These are phyloP conservation scores for Aspergillus affinis DNA, from an alignment of 495 filamentous ascomycete genomes.

Conservation along the genomic window DNA sequence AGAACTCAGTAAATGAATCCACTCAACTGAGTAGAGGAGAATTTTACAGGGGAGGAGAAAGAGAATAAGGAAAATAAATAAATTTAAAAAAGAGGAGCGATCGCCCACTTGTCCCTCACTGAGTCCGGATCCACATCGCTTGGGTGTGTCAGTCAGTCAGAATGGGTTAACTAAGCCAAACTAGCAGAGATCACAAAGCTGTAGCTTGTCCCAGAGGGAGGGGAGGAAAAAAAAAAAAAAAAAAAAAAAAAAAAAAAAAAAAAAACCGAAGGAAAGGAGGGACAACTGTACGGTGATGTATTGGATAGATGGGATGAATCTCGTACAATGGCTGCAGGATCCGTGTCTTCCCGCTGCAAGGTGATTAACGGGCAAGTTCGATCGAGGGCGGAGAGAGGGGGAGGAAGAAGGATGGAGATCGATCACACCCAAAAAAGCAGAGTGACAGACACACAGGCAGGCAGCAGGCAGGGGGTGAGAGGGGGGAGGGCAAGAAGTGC, in stretches of 20 bases:
- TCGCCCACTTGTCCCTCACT: not conserved
- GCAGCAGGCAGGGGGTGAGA: too few relatives aligned
- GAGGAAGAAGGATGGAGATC: not conserved
- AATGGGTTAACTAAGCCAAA: not conserved
- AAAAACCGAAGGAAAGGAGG: too few relatives aligned
- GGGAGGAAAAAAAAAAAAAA: slow-evolving; percentile 10
- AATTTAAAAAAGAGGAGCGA: slow-evolving; percentile 2
- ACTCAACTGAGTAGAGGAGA: too few relatives aligned
- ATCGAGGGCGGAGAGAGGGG: slow-evolving; percentile 8
- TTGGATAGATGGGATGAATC: slow-evolving; percentile 3
- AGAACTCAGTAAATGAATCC: too few relatives aligned
- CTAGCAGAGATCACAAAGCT: not conserved
- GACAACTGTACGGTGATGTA: slow-evolving; percentile 1
- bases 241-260: too few relatives aligned
- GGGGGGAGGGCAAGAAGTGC: not conserved
- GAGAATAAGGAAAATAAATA: not conserved
- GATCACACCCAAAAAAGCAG: not conserved
- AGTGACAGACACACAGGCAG: too few relatives aligned
- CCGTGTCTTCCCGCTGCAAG: slow-evolving; percentile 27
- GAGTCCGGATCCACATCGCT: not conserved
- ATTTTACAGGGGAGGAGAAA: too few relatives aligned
- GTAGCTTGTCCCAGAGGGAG: not conserved
- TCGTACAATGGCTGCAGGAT: slow-evolving; percentile 17
- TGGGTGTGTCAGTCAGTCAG: not conserved
- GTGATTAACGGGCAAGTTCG: slow-evolving; percentile 12